A percentile compares a stretch with the other conserved stretches of the same genome.
Conservation (phyloP, 148 eudicot species). For the Salicornia ramosissima region DNA sequence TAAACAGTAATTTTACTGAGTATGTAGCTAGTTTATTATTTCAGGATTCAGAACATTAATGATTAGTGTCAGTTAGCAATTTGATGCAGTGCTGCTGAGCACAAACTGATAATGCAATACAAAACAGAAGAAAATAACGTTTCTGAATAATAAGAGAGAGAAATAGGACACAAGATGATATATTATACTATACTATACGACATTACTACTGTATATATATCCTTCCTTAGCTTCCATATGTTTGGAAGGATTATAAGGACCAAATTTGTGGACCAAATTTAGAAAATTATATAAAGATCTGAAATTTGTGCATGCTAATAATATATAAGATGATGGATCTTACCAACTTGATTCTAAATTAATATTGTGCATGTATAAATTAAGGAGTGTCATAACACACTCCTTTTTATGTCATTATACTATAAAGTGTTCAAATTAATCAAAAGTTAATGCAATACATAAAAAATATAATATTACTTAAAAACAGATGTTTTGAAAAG, state of each 20-base stretch:
- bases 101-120: neutral
- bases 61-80: slow-evolving; percentile 8
- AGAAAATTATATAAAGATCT: slow-evolving; percentile 7
- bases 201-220: too few relatives aligned
- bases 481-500: too few relatives aligned
- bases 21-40: neutral
- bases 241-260: neutral
- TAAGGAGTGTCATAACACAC: too few relatives aligned
- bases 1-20: neutral
- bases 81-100: neutral
- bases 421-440: too few relatives aligned
- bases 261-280: neutral
- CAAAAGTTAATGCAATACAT: too few relatives aligned
- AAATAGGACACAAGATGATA: too few relatives aligned
- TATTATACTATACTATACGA: too few relatives aligned
- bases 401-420: too few relatives aligned
- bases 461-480: too few relatives aligned
- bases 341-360: slow-evolving; percentile 15
- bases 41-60: neutral
- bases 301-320: slow-evolving; percentile 9
- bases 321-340: neutral
- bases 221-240: too few relatives aligned
- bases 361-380: too few relatives aligned
- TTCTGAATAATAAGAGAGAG: too few relatives aligned
- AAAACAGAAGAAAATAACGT: neutral